Evolutionary conservation across 768 basidiomycete species (phyloP).

Genomic region (Macrolepiota fuliginosa): DNA sequence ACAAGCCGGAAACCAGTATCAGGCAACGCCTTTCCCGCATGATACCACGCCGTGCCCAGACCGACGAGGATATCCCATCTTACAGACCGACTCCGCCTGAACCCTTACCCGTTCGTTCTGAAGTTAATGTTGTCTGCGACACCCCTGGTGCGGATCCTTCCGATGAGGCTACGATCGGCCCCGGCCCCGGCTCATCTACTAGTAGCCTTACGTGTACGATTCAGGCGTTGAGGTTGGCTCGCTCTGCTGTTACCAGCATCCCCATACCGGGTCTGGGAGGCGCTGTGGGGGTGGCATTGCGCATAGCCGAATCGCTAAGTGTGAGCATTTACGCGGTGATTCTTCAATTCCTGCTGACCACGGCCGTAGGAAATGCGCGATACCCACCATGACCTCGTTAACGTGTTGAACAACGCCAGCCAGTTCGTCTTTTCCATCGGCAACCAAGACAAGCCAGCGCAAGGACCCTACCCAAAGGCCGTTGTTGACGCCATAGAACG

Average conservation of each 20-base stretch:
- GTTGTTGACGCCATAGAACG: not conserved
- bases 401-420: not conserved
- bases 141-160: not conserved
- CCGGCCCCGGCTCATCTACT: not conserved
- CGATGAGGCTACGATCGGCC: not conserved
- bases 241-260: not conserved
- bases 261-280: constrained; percentile 1
- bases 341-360: not conserved
- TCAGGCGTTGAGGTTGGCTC: not conserved
- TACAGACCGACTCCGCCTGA: not conserved
- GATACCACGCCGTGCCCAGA: not conserved
- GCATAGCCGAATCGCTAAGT: not conserved
- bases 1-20: not conserved
- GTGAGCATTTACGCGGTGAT: not conserved
- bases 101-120: not conserved
- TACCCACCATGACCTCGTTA: not conserved
- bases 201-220: not conserved
- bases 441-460: not conserved
- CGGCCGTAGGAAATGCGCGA: not conserved
- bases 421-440: not conserved
- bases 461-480: not conserved
- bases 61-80: not conserved
- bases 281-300: not conserved
- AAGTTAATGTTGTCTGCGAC: not conserved
- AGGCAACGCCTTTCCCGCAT: not conserved